phyloP scores from a whole-genome alignment of 805 yeast genomes.

The Candida wancherniae region DNA sequence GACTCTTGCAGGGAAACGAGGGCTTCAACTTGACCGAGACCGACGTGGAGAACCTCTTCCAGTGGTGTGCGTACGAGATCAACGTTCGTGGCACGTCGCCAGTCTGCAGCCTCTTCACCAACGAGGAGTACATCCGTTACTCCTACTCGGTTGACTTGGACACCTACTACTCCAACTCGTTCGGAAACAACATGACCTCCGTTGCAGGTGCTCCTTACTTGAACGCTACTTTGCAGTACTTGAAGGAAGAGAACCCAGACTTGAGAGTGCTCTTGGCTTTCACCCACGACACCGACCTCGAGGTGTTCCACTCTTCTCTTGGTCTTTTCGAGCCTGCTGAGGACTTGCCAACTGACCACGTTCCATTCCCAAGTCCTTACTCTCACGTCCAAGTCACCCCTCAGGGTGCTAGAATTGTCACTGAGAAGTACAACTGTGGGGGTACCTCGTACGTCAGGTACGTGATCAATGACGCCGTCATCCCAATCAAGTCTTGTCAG shows the following conservation, averaged over 20 bases:
- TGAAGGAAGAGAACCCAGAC: slow-evolving; percentile 37
- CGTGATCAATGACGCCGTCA: slow-evolving; percentile 37
- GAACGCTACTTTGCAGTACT: slow-evolving; percentile 45
- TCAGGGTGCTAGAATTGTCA: slow-evolving; percentile 36
- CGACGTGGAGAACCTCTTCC: slow-evolving; percentile 52
- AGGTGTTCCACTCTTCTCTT: slow-evolving; percentile 58
- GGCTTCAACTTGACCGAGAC: slow-evolving; percentile 46
- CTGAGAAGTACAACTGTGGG: slow-evolving; percentile 33
- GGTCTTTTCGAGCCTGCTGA: slow-evolving; percentile 47
- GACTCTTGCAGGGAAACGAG: slow-evolving; percentile 53
- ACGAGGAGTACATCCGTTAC: slow-evolving; percentile 58
- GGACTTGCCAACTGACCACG: slow-evolving; percentile 41
- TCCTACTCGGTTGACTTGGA: slow-evolving; percentile 57
- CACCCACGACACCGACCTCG: slow-evolving; percentile 69
- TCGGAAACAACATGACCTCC: slow-evolving; percentile 54
- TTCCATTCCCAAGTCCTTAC: slow-evolving; percentile 46
- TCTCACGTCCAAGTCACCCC: slow-evolving; percentile 37
- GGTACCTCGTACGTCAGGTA: slow-evolving; percentile 32
- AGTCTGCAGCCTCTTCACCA: slow-evolving; percentile 64
- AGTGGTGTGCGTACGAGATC: slow-evolving; percentile 70
- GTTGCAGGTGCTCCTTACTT: slow-evolving; percentile 57
- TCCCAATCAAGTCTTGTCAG: slow-evolving; percentile 31
- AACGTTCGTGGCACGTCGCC: slow-evolving; percentile 64
- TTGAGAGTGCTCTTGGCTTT: slow-evolving; percentile 63
- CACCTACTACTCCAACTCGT: slow-evolving; percentile 59